These are phyloP conservation scores for Madurella fahalii DNA, from an alignment of 2,329 filamentous ascomycete genomes.

Conservation along the genomic window DNA sequence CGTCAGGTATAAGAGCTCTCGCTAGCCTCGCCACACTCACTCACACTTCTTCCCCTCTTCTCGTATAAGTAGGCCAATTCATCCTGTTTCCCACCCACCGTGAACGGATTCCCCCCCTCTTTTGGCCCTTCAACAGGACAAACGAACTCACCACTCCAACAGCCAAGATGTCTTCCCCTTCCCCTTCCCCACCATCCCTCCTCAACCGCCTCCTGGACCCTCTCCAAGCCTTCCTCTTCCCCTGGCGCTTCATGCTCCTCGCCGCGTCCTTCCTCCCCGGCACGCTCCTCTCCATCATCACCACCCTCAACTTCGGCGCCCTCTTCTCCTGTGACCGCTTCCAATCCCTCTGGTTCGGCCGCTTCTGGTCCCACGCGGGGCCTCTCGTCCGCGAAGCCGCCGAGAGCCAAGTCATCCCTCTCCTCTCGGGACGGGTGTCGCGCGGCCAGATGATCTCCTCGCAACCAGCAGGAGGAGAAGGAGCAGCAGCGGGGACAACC, in stretches of 20 bases:
- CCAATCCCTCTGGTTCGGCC: constrained; percentile 53
- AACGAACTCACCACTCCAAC: no score
- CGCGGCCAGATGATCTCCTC: constrained; percentile 33
- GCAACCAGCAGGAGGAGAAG: no score
- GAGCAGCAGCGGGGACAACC: background rate
- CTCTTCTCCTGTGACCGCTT: constrained; percentile 42
- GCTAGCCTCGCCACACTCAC: no score
- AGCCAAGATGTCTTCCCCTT: background rate
- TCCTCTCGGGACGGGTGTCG: constrained; percentile 48
- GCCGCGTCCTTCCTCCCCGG: constrained; percentile 48
- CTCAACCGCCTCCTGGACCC: background rate
- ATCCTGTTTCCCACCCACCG: no score
- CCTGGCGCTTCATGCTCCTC: constrained; percentile 48
- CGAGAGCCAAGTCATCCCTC: constrained; percentile 45
- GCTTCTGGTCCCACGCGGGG: constrained; percentile 56
- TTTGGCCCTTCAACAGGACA: no score
- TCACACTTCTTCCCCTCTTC: background rate
- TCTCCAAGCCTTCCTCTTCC: constrained; percentile 2
- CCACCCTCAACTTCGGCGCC: constrained; percentile 31
- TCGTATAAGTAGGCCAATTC: no score
- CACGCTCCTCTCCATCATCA: constrained; percentile 45
- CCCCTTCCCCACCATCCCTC: background rate
- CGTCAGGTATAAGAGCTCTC: no score
- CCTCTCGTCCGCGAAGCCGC: constrained; percentile 44
- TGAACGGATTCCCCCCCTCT: no score